Conservation (phyloP, 2,329 filamentous ascomycete genomes). For the Pseudocercospora fijiensis region DNA sequence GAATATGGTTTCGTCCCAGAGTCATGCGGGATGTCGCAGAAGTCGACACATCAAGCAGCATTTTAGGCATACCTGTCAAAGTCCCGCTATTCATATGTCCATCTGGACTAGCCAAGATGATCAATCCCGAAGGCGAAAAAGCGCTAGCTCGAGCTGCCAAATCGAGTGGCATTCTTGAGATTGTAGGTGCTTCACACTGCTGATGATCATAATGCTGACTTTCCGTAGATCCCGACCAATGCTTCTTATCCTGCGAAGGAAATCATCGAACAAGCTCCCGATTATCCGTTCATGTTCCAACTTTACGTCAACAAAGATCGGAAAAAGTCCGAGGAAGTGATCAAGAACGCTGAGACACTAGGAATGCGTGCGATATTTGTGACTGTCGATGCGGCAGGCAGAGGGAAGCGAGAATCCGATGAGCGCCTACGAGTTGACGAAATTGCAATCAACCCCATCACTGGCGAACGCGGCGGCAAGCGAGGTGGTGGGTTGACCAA, state of each 20-base stretch:
- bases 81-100: constrained; percentile 42
- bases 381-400: constrained; percentile 59
- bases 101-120: constrained; percentile 37
- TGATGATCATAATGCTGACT: neutral
- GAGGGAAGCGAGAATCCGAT: constrained; percentile 55
- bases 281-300: constrained; percentile 55
- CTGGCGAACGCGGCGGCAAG: constrained; percentile 50
- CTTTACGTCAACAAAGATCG: constrained; percentile 62
- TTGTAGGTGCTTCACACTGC: constrained; percentile 15
- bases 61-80: constrained; percentile 24
- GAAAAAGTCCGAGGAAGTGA: constrained; percentile 50
- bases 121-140: constrained; percentile 39
- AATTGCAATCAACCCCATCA: constrained; percentile 32
- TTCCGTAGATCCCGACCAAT: constrained; percentile 31
- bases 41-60: constrained; percentile 27
- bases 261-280: constrained; percentile 30
- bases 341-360: constrained; percentile 47
- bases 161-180: constrained; percentile 29
- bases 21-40: constrained; percentile 28
- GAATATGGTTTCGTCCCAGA: constrained; percentile 31
- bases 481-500: constrained; percentile 53
- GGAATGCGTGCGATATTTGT: constrained; percentile 58
- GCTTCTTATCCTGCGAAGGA: constrained; percentile 35
- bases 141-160: constrained; percentile 35
- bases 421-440: constrained; percentile 38